A percentile compares a stretch with the other conserved stretches of the same genome.
Evolutionary conservation across 2,329 filamentous ascomycete genomes (phyloP).

Genomic region (Phialophora tarda): DNA sequence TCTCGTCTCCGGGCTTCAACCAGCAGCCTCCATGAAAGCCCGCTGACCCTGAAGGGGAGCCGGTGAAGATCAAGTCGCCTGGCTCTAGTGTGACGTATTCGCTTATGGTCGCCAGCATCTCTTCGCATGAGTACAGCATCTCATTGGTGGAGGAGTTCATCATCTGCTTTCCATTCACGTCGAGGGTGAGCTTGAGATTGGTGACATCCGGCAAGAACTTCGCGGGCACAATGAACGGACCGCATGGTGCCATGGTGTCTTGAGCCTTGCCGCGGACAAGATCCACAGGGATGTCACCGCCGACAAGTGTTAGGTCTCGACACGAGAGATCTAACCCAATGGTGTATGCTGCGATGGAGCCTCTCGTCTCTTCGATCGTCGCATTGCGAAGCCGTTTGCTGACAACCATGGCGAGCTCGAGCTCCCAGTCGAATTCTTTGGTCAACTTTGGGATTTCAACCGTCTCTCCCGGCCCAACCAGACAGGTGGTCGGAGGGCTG

Average conservation of each 20-base stretch:
- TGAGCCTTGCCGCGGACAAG: slow-evolving; percentile 19
- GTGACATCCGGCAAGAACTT: slow-evolving; percentile 12
- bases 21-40: slow-evolving; percentile 16
- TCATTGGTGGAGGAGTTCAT: slow-evolving; percentile 17
- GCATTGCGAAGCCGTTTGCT: slow-evolving; percentile 14
- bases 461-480: slow-evolving; percentile 17
- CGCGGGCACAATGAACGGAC: slow-evolving; percentile 8
- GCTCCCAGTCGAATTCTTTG: slow-evolving; percentile 23
- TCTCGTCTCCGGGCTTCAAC: slow-evolving; percentile 17
- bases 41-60: slow-evolving; percentile 12
- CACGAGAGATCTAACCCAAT: slow-evolving; percentile 15
- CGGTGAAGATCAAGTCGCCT: slow-evolving; percentile 19
- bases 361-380: not conserved
- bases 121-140: slow-evolving; percentile 20
- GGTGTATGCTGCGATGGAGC: slow-evolving; percentile 12
- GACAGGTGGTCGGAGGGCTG: slow-evolving; percentile 23
- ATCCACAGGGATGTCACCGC: slow-evolving; percentile 1
- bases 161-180: slow-evolving; percentile 21
- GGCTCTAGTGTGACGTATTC: slow-evolving; percentile 18
- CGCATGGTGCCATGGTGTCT: slow-evolving; percentile 17
- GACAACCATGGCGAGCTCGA: slow-evolving; percentile 18
- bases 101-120: slow-evolving; percentile 15
- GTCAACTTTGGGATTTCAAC: slow-evolving; percentile 14
- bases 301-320: slow-evolving; percentile 14
- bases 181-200: slow-evolving; percentile 10